Evolutionary conservation across 768 basidiomycete species (phyloP), one percentile per base, ranked within the genome.

Genomic region (Termitomyces sp.): DNA sequence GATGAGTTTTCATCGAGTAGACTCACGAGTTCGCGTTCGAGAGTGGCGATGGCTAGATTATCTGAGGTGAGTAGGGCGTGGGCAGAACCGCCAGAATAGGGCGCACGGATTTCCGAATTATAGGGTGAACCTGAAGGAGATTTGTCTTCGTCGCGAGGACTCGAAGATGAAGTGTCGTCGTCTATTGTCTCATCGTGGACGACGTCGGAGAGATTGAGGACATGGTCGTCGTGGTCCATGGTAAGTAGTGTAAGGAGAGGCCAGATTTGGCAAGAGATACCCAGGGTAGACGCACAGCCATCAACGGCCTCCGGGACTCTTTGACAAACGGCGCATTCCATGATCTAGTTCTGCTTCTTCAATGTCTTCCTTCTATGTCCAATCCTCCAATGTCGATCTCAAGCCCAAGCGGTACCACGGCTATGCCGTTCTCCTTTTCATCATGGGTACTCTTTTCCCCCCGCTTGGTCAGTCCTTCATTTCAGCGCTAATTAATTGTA

Each of bases 391-490:
- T 65, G 70, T 82, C 50, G 81, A 84, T 55, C 68, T 85, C 48
- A 84, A 78, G 50, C 90, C 92, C 17, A 83, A 78, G 67, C 79
- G 79, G 42, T 79, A 91, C 66, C 93, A 96, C 77, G 93, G 86
- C 30, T 96, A 87, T 68, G 74, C 84, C 14, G 84, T 89, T 56
- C 40, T 94, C 11, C 79, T 98, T 35, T 94, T 94, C 72, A 82
- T 97, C 51, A 70, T 91, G 56, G 95, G 94, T n/a, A 88, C 91
- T 1, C 76, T 98, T 50, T 84, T 98, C 56, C 94, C 94, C 9
- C 94, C 94, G 30, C 78, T 98, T 30, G 94, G 94, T 95, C 48
- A 53, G 81, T 67, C 15, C 28, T 47, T 23, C 17, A 10, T 45
- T 26, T 15, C 46, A 19, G 37, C n/a, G 23, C 61, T 33, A 10